Evolutionary conservation across 305 asterid genomes (phyloP).

Genomic region (Fraxinus greggii): DNA sequence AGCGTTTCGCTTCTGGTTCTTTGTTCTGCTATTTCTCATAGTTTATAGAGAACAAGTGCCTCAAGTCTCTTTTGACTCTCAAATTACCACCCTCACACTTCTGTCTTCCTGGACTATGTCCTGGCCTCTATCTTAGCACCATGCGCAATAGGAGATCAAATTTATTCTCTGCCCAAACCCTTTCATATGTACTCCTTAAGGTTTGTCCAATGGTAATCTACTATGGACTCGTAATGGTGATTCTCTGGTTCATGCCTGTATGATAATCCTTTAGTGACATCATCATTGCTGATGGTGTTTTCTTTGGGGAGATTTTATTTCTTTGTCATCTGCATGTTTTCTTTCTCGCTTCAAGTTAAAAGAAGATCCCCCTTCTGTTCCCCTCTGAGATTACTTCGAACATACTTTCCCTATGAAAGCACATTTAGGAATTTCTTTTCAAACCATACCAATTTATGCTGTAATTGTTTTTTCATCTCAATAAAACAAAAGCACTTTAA

Average conservation of each 20-base stretch:
- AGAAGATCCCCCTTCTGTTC: not conserved
- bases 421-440: not conserved
- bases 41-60: not conserved
- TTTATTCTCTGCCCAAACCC: not conserved
- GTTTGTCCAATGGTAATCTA: not conserved
- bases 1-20: not conserved
- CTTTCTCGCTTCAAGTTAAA: not conserved
- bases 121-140: not conserved
- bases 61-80: not conserved
- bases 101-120: not conserved
- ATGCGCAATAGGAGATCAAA: not conserved
- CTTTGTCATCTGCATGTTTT: not conserved
- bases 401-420: not conserved
- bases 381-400: not conserved
- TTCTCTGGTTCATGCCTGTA: not conserved
- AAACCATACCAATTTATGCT: not conserved
- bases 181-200: not conserved
- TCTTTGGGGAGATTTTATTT: not conserved
- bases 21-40: not conserved
- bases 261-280: not conserved
- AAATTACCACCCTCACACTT: not conserved
- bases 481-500: not conserved
- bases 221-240: not conserved
- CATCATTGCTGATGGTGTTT: not conserved
- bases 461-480: not conserved